Base-by-base conservation (phyloP, 192 early-diverging fungal species). In the Cetraspora pellucida region DNA sequence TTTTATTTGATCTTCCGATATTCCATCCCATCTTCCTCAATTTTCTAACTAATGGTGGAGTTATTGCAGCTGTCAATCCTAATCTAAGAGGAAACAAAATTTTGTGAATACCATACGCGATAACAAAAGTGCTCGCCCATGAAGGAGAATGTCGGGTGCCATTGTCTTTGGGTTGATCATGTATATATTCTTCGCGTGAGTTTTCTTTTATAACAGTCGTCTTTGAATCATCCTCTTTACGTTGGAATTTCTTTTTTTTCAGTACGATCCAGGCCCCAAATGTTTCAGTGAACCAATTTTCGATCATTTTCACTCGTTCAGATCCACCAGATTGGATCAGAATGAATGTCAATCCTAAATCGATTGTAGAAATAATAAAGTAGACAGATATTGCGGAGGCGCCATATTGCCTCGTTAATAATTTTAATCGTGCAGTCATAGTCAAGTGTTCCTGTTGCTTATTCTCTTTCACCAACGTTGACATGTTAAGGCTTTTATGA, bases 81-180 rank as follows among this genome's bases (percentile, higher is more conserved):
- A 89, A 77, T 59, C 88, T 77, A 11, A 89, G 30, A 7, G 88
- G 88, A 17, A 89, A 67, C 46, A 89, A 64, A 9, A 89, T 54
- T 66, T 89, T 89, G 73, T 89, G 88, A n/a, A 89, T 88, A 13
- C 86, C 88, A 75, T 89, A 89, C 0, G 88, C 86, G 63, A 89
- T 83, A 49, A 87, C 82, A 77, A 89, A 87, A 0, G 86, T 72
- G 55, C 84, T 82, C 28, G 81, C 78, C 21, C 82, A 70, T 19
- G 85, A 85, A 1, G 87, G 86, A 37, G 78, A 75, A 31, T 84
- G 71, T 21, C 9, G 76, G 5, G n/a, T 37, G 19, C 0, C 14
- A 61, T 78, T 84, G 21, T 75, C 77, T 46, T 75, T 76, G 5
- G 55, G 77, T 3, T 77, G 79, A 9, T 75, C 71, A 21, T 77